Evolutionary conservation across 164 flowering plant genomes (phyloP), one percentile per base, ranked within the genome.

Genomic region (Liquidambar formosana): DNA sequence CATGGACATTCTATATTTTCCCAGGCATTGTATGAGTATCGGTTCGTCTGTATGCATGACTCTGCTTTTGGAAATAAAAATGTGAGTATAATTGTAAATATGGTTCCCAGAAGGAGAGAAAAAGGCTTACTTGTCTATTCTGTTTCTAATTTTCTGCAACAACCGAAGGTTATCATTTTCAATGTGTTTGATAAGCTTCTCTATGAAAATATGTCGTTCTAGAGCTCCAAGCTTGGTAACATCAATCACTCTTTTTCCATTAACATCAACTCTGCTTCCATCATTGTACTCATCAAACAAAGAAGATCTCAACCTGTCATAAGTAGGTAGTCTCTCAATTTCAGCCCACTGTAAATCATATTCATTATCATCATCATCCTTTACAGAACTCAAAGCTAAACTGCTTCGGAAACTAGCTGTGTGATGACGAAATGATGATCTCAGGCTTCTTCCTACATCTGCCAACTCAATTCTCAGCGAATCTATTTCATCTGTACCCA

Each of bases 181-280:
- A 65, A 88, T 81, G 67, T 88, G 86, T 22, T 79, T 83, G 80
- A 92, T 86, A 71, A 91, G 91, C 69, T 84, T 85, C 68, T 81
- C 76, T 0, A 83, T 73, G 65, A 83, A 72, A 28, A 80, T 18
- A 59, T 72, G 86, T 57, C 84, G 66, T 47, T 91, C 89, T 3
- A 23, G n/a, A 49, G 86, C 81, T 72, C 84, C 84, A 71, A 89
- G 83, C 79, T 82, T 78, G 27, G 83, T 81, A 43, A 87, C 88
- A 78, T 87, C 84, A 71, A 78, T 66, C 56, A 82, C 81, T 62
- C 63, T 63, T 67, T 74, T 86, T 16, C 76, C 78, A 25, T 72
- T 51, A 44, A 2, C 64, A 44, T 47, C 69, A 43, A 4, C 67
- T 45, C 8, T 67, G 54, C 64, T 73, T 21, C 60, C 81, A 58